A percentile compares a stretch with the other conserved stretches of the same genome.
phyloP scores from a whole-genome alignment of 805 yeast species.

The Priceomyces fermenticarens region DNA sequence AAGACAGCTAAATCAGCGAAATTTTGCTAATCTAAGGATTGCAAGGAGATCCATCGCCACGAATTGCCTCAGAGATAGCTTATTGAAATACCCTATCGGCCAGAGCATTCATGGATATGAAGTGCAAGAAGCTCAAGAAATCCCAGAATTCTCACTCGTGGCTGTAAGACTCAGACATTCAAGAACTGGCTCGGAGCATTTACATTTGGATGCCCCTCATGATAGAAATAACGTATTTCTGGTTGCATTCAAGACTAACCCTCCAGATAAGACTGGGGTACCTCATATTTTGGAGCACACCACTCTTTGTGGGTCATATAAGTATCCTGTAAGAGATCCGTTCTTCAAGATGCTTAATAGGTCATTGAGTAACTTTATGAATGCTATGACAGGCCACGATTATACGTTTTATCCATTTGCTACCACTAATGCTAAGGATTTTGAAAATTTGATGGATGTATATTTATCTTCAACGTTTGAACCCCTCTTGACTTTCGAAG shows the following conservation, averaged over 20 bases:
- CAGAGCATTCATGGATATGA: slow-evolving; percentile 62
- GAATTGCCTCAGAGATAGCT: slow-evolving; percentile 2
- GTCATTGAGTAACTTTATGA: slow-evolving; percentile 95
- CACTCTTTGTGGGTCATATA: slow-evolving; percentile 88
- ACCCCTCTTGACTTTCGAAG: slow-evolving; percentile 74
- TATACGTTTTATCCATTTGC: slow-evolving; percentile 96
- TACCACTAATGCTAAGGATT: slow-evolving; percentile 84
- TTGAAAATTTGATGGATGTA: slow-evolving; percentile 76
- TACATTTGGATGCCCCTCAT: slow-evolving; percentile 77
- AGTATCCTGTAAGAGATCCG: slow-evolving; percentile 94
- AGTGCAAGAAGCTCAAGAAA: slow-evolving; percentile 58
- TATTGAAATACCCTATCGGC: slow-evolving; percentile 59
- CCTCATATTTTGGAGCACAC: slow-evolving; percentile 97
- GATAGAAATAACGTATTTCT: slow-evolving; percentile 87
- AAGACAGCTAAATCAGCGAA: background rate
- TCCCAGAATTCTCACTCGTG: slow-evolving; percentile 78
- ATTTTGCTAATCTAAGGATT: background rate
- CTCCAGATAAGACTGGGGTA: slow-evolving; percentile 92
- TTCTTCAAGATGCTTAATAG: slow-evolving; percentile 95
- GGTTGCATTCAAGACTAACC: slow-evolving; percentile 87
- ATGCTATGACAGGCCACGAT: slow-evolving; percentile 98
- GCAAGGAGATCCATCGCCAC: slow-evolving; percentile 3
- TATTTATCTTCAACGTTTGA: slow-evolving; percentile 83
- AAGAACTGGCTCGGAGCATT: slow-evolving; percentile 71
- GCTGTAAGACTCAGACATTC: slow-evolving; percentile 73